Evolutionary conservation across 179 eudicot genomes (phyloP).

Genomic region (Beta lomatogona): DNA sequence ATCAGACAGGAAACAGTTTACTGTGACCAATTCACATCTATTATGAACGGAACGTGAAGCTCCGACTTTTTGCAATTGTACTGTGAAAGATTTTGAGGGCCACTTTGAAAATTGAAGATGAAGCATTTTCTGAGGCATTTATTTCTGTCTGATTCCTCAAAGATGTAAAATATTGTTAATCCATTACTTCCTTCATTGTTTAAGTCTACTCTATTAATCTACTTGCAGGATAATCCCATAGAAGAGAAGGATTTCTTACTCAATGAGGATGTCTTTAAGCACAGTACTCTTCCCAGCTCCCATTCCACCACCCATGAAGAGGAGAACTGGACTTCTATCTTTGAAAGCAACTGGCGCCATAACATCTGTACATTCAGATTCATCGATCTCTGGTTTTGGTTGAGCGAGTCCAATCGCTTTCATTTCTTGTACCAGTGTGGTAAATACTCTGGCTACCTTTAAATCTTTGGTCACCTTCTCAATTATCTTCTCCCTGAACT

Average conservation of each 20-base stretch:
- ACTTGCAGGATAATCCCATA: constrained; percentile 8
- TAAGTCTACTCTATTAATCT: background rate
- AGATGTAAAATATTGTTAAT: background rate
- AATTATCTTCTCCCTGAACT: constrained; percentile 81
- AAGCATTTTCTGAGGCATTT: background rate
- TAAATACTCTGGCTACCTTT: constrained; percentile 93
- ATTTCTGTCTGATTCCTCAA: background rate
- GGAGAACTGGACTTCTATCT: constrained; percentile 94
- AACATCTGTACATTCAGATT: constrained; percentile 89
- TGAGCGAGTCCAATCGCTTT: constrained; percentile 81
- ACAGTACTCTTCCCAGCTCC: constrained; percentile 99
- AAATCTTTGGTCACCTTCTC: constrained; percentile 89
- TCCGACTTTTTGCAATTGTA: background rate
- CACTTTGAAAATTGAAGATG: background rate
- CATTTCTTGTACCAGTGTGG: constrained; percentile 93
- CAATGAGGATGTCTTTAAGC: constrained; percentile 94
- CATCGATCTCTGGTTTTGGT: constrained; percentile 57
- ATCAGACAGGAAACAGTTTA: background rate
- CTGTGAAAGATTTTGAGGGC: background rate
- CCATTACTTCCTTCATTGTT: background rate
- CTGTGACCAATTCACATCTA: background rate
- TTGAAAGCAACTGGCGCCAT: constrained; percentile 96
- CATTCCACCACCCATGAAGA: constrained; percentile 99
- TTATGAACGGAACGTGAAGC: background rate
- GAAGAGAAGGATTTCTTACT: constrained; percentile 49